Conservation (phyloP, 2,329 filamentous ascomycete genomes). For the Neopestalotiopsis sp. region DNA sequence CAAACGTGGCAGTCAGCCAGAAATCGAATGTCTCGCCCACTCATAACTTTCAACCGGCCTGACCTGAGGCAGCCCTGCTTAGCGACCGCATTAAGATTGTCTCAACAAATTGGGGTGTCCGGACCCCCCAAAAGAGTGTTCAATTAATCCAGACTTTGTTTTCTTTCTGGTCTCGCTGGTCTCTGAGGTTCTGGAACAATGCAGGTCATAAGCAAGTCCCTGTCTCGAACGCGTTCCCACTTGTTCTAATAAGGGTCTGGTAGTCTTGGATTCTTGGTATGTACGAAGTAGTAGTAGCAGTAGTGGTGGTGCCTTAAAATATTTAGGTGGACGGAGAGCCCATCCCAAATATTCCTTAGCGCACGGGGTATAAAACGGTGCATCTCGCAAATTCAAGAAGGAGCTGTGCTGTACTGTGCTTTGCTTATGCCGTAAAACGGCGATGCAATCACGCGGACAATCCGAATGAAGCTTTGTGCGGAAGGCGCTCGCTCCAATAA, state of each 20-base stretch:
- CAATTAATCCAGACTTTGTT: neutral
- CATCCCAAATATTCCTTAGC: no score
- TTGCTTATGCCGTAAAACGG: no score
- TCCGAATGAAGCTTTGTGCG: neutral
- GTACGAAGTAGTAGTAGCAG: no score
- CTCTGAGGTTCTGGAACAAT: neutral
- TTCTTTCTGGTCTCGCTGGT: neutral
- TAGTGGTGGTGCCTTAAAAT: no score
- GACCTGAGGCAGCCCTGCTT: neutral
- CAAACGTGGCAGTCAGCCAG: neutral
- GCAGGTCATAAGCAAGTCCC: conserved; percentile 9
- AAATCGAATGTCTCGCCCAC: neutral
- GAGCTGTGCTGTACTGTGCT: no score
- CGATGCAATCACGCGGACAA: neutral
- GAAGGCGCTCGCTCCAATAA: no score
- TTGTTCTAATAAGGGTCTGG: neutral
- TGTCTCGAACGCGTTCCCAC: conserved; percentile 8
- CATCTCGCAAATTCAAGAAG: no score
- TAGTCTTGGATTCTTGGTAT: no score
- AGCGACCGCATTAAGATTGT: neutral
- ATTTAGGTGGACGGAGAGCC: no score
- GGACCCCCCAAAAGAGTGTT: neutral
- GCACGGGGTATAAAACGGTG: no score
- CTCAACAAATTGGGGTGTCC: neutral
- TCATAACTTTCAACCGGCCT: no score